Conservation (phyloP, 164 flowering plant species). For the Litsea cubeba region DNA sequence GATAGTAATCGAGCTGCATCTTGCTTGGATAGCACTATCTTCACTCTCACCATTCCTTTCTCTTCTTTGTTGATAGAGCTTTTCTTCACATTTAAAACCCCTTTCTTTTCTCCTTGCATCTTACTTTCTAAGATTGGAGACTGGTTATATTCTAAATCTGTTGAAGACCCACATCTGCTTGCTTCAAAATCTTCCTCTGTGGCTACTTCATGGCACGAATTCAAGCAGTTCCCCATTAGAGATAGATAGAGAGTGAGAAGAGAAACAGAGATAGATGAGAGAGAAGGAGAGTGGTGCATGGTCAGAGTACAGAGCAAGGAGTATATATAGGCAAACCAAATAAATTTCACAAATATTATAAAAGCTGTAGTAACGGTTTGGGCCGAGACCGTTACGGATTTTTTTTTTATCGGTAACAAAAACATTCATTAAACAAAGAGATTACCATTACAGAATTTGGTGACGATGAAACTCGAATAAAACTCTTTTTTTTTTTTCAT, state of each 20-base stretch:
- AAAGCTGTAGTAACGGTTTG: too few species aligned
- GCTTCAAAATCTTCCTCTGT: neutral
- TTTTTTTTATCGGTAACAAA: too few species aligned
- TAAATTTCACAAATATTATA: too few species aligned
- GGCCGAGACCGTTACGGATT: too few species aligned
- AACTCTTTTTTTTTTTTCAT: too few species aligned
- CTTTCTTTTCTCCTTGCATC: neutral
- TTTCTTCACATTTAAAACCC: neutral
- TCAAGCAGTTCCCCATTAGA: neutral
- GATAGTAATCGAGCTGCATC: slow-evolving; percentile 9
- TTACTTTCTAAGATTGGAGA: neutral
- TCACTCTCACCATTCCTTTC: slow-evolving; percentile 14
- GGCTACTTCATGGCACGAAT: neutral
- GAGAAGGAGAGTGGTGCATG: neutral
- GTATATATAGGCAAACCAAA: too few species aligned
- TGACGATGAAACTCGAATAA: too few species aligned
- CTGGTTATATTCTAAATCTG: neutral
- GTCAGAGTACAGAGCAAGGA: too few species aligned
- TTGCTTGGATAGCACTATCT: slow-evolving; percentile 15
- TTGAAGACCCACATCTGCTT: neutral
- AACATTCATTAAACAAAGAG: too few species aligned
- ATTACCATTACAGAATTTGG: too few species aligned
- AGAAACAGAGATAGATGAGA: neutral
- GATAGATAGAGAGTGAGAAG: neutral
- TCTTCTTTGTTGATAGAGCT: neutral